Conservation (phyloP, 805 yeast genomes). For the Candida hispaniensis region DNA sequence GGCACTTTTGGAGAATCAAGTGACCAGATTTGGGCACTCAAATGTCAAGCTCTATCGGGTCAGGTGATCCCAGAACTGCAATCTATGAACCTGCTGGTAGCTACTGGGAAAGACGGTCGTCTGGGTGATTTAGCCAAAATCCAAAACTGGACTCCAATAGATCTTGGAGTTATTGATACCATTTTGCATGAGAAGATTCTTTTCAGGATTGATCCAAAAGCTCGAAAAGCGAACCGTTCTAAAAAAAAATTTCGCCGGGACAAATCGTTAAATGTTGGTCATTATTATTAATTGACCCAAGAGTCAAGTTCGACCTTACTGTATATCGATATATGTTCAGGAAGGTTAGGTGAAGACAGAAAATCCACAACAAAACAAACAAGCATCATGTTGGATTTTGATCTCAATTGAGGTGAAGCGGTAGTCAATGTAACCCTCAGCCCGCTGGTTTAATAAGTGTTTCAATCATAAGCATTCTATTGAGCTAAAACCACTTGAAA, state of each 20-base stretch:
- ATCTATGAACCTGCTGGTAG: slow-evolving; percentile 6
- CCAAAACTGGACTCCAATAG: slow-evolving; percentile 1
- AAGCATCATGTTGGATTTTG: too few species aligned
- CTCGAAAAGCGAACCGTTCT: slow-evolving; percentile 7
- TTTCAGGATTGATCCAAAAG: slow-evolving; percentile 11
- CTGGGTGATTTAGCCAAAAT: slow-evolving; percentile 2
- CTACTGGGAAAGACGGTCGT: slow-evolving; percentile 7
- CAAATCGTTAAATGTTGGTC: slow-evolving; percentile 9
- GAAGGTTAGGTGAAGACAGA: too few species aligned
- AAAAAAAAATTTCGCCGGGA: too few species aligned
- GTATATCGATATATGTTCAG: too few species aligned
- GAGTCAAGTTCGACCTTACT: too few species aligned
- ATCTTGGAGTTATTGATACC: not conserved
- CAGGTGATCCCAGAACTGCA: slow-evolving; percentile 7
- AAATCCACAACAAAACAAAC: too few species aligned
- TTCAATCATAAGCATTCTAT: too few species aligned
- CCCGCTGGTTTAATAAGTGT: too few species aligned
- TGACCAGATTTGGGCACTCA: slow-evolving; percentile 7
- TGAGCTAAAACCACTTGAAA: too few species aligned
- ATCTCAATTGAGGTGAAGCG: too few species aligned
- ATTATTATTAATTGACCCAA: slow-evolving; percentile 10
- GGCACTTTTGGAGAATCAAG: slow-evolving; percentile 8
- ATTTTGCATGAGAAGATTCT: slow-evolving; percentile 10
- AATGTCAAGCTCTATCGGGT: not conserved
- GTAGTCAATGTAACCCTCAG: too few species aligned